Base-by-base conservation (phyloP, 768 basidiomycete genomes). In the Amanita molliuscula region DNA sequence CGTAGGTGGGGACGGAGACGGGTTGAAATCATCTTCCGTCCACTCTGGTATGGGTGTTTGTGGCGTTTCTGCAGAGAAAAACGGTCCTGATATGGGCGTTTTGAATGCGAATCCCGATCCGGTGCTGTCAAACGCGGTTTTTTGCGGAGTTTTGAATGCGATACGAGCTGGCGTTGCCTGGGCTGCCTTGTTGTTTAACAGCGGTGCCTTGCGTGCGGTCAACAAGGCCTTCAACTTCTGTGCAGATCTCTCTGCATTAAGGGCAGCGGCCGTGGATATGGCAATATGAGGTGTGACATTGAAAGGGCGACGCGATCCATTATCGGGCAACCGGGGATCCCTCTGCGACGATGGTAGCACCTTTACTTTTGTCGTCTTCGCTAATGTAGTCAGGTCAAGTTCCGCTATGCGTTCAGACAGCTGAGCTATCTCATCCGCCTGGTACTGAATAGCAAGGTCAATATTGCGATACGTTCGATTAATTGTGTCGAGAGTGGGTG, bases 381-480 rank as follows among this genome's bases (percentile, higher is more conserved):
- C 4, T 5, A 31, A 13, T 31, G 65, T 55, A 21, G 61, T 53
- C 9, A 81, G 53, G 43, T 78, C 66, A 41, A 88, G 62, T 50
- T 73, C 76, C 11, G 71, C 58, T 16, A 86, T 62, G 31, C 82
- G 75, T n/a, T 68, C 60, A 1, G 73, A 63, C 28, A 89, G 71
- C 1, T 63, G 59, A 2, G 72, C 65, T 23, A 89, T 63, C 7
- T 82, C 77, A 25, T 68, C 67, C 1, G 70, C 67, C 62, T 85
- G 81, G 55, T 84, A 79, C 34, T 72, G 71, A 53, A 89, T 74
- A 0, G 81, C 79, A 16, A 79, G 61, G 48, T 90, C 85, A 57
- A 96, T 89, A 62, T 94, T 93, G 36, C 84, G 79, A 58, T 88
- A 85, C 0, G 89, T 86, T 28, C 88, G 78, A 56, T 85, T 82